Conservation (phyloP, 352 stramenopile genomes). For the Globisporangium spinosum region DNA sequence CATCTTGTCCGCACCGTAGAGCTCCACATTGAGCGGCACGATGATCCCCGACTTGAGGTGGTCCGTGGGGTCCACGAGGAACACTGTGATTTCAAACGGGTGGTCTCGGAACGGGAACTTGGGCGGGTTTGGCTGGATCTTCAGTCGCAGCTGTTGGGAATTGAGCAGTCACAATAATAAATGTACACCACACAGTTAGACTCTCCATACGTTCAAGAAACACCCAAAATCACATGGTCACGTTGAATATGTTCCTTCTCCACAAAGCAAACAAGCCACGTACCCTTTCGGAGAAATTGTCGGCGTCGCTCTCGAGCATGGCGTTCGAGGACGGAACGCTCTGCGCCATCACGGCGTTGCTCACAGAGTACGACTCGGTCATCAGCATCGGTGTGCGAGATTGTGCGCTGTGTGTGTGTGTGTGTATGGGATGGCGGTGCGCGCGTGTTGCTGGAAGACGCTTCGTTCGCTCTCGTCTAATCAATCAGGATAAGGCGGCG, state of each 20-base stretch:
- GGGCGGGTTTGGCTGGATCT: constrained; percentile 81
- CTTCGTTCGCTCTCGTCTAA: not conserved
- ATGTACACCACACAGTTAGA: not conserved
- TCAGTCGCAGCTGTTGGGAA: constrained; percentile 51
- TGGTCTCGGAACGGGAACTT: constrained; percentile 86
- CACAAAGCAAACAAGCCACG: constrained; percentile 9
- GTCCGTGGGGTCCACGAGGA: constrained; percentile 78
- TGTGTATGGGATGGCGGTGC: not conserved
- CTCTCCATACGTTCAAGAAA: not conserved
- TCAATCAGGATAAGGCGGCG: not conserved
- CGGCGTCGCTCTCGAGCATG: constrained; percentile 43
- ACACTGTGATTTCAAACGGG: constrained; percentile 85
- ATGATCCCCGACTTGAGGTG: constrained; percentile 75
- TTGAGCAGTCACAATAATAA: not conserved
- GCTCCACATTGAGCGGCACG: constrained; percentile 78
- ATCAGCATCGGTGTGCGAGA: constrained; percentile 43
- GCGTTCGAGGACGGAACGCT: constrained; percentile 18
- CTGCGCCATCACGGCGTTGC: constrained; percentile 8
- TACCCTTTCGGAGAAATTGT: constrained; percentile 55
- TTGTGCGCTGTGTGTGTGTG: not conserved
- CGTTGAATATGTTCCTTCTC: not conserved
- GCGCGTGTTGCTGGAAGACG: constrained; percentile 7
- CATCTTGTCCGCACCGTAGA: constrained; percentile 84
- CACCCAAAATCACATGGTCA: not conserved
- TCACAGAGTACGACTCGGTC: constrained; percentile 50